These are phyloP conservation scores for Lepidium didymum DNA, from an alignment of 345 rosid species.

Conservation along the genomic window DNA sequence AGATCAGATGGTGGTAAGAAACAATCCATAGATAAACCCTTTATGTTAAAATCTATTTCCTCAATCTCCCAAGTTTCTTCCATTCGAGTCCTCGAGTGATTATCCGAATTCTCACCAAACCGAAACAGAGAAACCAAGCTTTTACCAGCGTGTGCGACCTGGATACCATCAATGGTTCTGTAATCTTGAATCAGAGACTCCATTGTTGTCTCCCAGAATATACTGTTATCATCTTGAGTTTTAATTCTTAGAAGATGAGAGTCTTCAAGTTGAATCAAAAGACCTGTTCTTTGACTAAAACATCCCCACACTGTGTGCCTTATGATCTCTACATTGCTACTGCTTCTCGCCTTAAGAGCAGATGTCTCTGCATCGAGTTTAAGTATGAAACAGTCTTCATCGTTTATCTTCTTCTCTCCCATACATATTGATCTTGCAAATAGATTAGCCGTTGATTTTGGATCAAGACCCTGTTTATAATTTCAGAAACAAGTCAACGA, in stretches of 20 bases:
- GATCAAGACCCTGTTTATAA: conserved; percentile 77
- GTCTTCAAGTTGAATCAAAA: conserved; percentile 67
- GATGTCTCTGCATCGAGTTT: conserved; percentile 63
- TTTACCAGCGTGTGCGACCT: conserved; percentile 70
- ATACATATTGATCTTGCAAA: conserved; percentile 64
- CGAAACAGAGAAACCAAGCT: conserved; percentile 60
- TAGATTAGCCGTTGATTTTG: conserved; percentile 67
- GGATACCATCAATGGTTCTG: conserved; percentile 64
- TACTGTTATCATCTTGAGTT: conserved; percentile 40
- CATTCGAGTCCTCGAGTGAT: conserved; percentile 76
- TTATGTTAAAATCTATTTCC: conserved; percentile 85
- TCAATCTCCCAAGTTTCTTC: conserved; percentile 89
- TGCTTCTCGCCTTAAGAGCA: conserved; percentile 53
- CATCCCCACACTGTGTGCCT: conserved; percentile 84
- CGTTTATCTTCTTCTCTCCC: conserved; percentile 64
- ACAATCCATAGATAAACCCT: conserved; percentile 83
- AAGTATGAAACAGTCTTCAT: conserved; percentile 73
- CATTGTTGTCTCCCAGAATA: conserved; percentile 94
- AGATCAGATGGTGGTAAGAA: conserved; percentile 87
- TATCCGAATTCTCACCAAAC: conserved; percentile 55
- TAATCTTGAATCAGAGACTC: conserved; percentile 73
- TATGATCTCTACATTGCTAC: conserved; percentile 62
- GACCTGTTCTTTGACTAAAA: conserved; percentile 91
- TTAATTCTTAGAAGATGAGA: conserved; percentile 70
- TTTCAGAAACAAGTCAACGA: conserved; percentile 1